These are phyloP conservation scores for Lasiosphaeria hispida DNA, from an alignment of 495 filamentous ascomycete species.

Conservation along the genomic window DNA sequence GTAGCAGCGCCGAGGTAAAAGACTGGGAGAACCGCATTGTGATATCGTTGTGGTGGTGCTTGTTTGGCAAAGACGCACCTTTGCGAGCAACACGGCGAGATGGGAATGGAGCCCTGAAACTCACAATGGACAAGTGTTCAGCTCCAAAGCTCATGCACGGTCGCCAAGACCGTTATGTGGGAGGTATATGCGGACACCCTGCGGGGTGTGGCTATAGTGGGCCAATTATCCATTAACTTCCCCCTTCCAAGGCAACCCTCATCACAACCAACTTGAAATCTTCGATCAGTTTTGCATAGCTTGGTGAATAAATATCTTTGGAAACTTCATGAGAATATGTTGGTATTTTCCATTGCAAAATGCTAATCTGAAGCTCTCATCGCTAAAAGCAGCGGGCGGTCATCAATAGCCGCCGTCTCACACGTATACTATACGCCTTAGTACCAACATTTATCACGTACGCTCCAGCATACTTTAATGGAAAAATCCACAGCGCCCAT, in stretches of 20 bases:
- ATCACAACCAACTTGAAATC: too few species aligned
- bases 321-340: too few species aligned
- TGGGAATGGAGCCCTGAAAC: conserved; percentile 17
- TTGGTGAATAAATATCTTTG: too few species aligned
- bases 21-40: conserved; percentile 52
- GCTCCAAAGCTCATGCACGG: conserved; percentile 6
- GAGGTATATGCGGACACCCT: background rate
- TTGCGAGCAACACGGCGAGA: conserved; percentile 19
- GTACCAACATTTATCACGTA: too few species aligned
- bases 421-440: background rate
- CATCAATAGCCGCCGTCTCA: background rate
- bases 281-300: too few species aligned
- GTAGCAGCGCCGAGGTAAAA: conserved; percentile 46
- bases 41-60: conserved; percentile 15
- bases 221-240: too few species aligned
- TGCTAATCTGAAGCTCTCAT: too few species aligned
- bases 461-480: background rate
- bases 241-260: too few species aligned
- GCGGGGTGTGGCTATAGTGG: too few species aligned
- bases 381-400: background rate
- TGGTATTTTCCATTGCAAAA: too few species aligned
- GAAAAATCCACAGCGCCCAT: background rate
- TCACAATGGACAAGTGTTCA: conserved; percentile 27
- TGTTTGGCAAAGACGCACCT: conserved; percentile 15
- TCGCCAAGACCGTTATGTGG: background rate